Percentiles rank a stretch among this genome's conserved stretches.
phyloP scores from a whole-genome alignment of 73 alveolate species.

The Stentor coeruleus region DNA sequence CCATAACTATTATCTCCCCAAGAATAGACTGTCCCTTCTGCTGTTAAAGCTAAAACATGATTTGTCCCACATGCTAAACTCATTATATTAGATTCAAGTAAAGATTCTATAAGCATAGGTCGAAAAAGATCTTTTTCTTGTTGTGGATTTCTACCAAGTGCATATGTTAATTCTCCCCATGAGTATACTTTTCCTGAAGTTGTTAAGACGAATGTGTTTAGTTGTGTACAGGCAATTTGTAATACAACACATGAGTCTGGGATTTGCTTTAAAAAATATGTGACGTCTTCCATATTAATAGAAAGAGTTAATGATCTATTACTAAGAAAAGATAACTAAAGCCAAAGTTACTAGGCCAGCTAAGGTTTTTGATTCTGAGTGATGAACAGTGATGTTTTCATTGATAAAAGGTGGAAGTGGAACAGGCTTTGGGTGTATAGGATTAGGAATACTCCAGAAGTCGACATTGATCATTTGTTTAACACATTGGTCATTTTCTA shows the following conservation, averaged over 20 bases:
- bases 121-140: not conserved
- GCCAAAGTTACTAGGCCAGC: too few relatives aligned
- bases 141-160: constrained; percentile 14
- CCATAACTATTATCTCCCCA: constrained; percentile 56
- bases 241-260: constrained; percentile 15
- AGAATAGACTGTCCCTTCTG: constrained; percentile 42
- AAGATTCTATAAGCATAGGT: not conserved
- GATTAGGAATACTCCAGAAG: constrained; percentile 11
- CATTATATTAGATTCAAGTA: constrained; percentile 15
- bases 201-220: not conserved
- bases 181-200: constrained; percentile 21
- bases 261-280: not conserved
- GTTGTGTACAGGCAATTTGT: constrained; percentile 19
- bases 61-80: constrained; percentile 50
- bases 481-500: not conserved
- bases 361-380: too few relatives aligned
- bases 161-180: constrained; percentile 15
- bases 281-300: not conserved
- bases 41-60: constrained; percentile 51
- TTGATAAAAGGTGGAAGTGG: too few relatives aligned
- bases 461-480: not conserved
- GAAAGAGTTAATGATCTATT: too few relatives aligned
- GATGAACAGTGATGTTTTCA: too few relatives aligned
- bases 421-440: not conserved
- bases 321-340: too few relatives aligned